phyloP scores from a whole-genome alignment of 371 early-diverging fungal species.

The Syncephalastrum monosporum region DNA sequence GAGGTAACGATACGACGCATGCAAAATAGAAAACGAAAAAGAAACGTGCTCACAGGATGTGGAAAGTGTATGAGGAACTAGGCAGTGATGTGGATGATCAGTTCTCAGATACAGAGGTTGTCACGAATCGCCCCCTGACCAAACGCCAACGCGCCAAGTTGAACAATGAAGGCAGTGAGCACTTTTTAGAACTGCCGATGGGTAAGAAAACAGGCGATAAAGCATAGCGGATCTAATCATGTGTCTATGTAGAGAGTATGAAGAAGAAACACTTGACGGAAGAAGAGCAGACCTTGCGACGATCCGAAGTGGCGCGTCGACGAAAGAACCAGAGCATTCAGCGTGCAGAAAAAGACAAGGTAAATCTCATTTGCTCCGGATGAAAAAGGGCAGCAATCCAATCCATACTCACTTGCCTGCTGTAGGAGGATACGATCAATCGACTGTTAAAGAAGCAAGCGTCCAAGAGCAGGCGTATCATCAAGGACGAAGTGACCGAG shows the following conservation, averaged over 20 bases:
- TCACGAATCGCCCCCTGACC: constrained; percentile 58
- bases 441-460: constrained; percentile 75
- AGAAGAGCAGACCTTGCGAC: constrained; percentile 68
- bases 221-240: not conserved
- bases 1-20: constrained; percentile 2
- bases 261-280: constrained; percentile 64
- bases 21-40: not conserved
- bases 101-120: constrained; percentile 44
- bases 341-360: constrained; percentile 74
- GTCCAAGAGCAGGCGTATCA: constrained; percentile 59
- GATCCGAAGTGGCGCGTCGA: constrained; percentile 73
- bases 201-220: constrained; percentile 30
- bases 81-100: constrained; percentile 20
- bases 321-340: constrained; percentile 78
- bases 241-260: constrained; percentile 5
- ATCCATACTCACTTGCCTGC: not conserved
- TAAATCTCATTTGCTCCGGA: constrained; percentile 12
- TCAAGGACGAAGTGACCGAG: constrained; percentile 51
- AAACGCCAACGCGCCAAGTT: constrained; percentile 71
- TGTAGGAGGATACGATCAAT: constrained; percentile 67
- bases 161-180: constrained; percentile 53
- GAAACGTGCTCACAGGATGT: constrained; percentile 3
- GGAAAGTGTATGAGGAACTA: constrained; percentile 5
- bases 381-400: too few species aligned
- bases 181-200: constrained; percentile 67